Evolutionary conservation across 2,329 filamentous ascomycete genomes (phyloP).

Genomic region (Aspergillus sp.): DNA sequence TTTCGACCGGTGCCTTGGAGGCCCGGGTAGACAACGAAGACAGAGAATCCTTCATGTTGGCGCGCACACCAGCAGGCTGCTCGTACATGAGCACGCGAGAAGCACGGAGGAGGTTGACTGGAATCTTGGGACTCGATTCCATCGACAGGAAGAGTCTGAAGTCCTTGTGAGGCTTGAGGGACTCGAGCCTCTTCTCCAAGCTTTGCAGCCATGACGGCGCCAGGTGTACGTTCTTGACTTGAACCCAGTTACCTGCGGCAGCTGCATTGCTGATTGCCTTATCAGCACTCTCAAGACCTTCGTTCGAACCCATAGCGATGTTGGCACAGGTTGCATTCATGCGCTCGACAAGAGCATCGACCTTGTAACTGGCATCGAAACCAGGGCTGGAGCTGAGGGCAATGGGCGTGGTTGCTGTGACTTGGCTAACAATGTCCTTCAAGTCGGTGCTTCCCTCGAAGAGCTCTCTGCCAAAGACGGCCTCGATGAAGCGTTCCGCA

Average conservation of each 20-base stretch:
- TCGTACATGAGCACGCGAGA: slow-evolving; percentile 97
- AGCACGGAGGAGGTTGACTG: slow-evolving; percentile 89
- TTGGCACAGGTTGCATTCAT: slow-evolving; percentile 83
- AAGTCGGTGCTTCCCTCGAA: slow-evolving; percentile 86
- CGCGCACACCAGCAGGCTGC: slow-evolving; percentile 91
- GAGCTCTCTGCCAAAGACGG: slow-evolving; percentile 80
- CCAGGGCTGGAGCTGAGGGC: slow-evolving; percentile 92
- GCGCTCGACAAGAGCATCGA: slow-evolving; percentile 88
- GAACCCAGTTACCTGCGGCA: slow-evolving; percentile 89
- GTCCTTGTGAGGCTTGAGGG: slow-evolving; percentile 87
- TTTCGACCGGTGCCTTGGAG: slow-evolving; percentile 82
- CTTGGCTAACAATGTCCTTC: slow-evolving; percentile 78
- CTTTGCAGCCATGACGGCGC: slow-evolving; percentile 96
- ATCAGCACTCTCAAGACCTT: slow-evolving; percentile 87
- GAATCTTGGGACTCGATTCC: slow-evolving; percentile 96
- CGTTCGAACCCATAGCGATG: slow-evolving; percentile 98
- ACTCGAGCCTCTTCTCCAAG: slow-evolving; percentile 93
- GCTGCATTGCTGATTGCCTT: slow-evolving; percentile 93
- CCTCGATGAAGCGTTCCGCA: slow-evolving; percentile 83
- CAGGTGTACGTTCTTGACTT: slow-evolving; percentile 98
- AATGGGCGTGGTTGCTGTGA: slow-evolving; percentile 80
- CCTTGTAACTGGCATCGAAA: slow-evolving; percentile 99
- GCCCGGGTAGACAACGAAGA: slow-evolving; percentile 76
- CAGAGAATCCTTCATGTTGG: slow-evolving; percentile 98
- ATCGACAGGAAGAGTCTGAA: slow-evolving; percentile 97